Percentiles rank a stretch among this genome's conserved stretches.
Evolutionary conservation across 1,284 basidiomycete genomes (phyloP).

Genomic region (Irpex rosettiformis): DNA sequence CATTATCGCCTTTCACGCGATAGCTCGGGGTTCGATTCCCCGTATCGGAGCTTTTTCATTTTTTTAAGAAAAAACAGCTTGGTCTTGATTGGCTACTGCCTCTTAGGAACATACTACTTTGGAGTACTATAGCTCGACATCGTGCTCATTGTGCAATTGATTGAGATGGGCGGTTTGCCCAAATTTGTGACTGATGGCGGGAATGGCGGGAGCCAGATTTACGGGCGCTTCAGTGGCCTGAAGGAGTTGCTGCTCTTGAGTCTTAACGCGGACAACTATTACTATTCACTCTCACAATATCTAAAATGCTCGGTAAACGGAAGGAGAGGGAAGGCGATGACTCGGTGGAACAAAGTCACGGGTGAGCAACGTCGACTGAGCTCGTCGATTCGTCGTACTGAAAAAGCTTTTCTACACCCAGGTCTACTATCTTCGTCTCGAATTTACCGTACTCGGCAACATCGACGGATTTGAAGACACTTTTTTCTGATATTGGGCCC

Average conservation of each 20-base stretch:
- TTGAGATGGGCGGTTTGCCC: no score
- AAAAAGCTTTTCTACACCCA: conserved; percentile 21
- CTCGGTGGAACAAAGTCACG: conserved; percentile 14
- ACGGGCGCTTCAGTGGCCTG: not conserved
- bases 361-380: not conserved
- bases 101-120: not conserved
- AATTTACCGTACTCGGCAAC: conserved; percentile 90
- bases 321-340: conserved; percentile 22
- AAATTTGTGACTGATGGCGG: not conserved
- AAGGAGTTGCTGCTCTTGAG: not conserved
- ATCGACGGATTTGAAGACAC: conserved; percentile 84
- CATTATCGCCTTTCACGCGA: conserved; percentile 37
- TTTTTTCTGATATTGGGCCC: conserved; percentile 95
- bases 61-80: not conserved
- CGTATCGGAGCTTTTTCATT: conserved; percentile 42
- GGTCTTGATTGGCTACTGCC: not conserved
- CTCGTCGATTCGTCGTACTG: not conserved
- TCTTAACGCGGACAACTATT: not conserved
- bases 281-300: not conserved
- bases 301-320: conserved; percentile 11
- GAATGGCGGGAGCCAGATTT: not conserved
- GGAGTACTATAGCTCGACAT: not conserved
- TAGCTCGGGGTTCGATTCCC: conserved; percentile 79
- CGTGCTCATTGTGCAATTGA: no score
- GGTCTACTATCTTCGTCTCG: conserved; percentile 76